Conservation (phyloP, 2,329 filamentous ascomycete species). For the Xylaria sp. region DNA sequence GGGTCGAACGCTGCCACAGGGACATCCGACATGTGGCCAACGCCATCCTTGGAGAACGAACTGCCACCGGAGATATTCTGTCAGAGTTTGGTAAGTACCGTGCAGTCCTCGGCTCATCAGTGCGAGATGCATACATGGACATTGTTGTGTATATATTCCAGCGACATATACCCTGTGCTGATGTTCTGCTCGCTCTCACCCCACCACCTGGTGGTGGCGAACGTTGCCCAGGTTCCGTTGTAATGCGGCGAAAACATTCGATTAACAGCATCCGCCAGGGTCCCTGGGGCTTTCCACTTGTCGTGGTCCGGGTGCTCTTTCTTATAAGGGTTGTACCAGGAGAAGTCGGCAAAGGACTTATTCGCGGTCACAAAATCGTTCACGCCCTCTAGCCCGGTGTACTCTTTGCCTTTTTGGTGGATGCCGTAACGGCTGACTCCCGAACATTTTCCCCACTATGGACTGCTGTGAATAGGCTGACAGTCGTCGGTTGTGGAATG, state of each 20-base stretch:
- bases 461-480: background rate
- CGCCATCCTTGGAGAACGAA: background rate
- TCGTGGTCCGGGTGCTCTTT: background rate
- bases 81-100: background rate
- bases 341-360: background rate
- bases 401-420: background rate
- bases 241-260: slow-evolving; percentile 13
- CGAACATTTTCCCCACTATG: slow-evolving; percentile 7
- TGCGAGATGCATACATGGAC: slow-evolving; percentile 6
- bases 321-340: background rate
- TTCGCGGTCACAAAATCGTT: slow-evolving; percentile 4
- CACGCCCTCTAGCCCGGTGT: slow-evolving; percentile 5
- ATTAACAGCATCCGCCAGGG: slow-evolving; percentile 6
- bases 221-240: slow-evolving; percentile 9
- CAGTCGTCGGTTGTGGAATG: background rate
- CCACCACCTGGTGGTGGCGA: slow-evolving; percentile 7
- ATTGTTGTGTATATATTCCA: slow-evolving; percentile 19
- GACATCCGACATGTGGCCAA: slow-evolving; percentile 14
- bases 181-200: background rate
- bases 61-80: slow-evolving; percentile 1
- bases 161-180: slow-evolving; percentile 10
- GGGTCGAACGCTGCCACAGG: slow-evolving; percentile 15
- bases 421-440: slow-evolving; percentile 10
- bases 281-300: background rate
- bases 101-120: no score